Conservation (phyloP, 257 asterid genomes). For the Salvia splendens region DNA sequence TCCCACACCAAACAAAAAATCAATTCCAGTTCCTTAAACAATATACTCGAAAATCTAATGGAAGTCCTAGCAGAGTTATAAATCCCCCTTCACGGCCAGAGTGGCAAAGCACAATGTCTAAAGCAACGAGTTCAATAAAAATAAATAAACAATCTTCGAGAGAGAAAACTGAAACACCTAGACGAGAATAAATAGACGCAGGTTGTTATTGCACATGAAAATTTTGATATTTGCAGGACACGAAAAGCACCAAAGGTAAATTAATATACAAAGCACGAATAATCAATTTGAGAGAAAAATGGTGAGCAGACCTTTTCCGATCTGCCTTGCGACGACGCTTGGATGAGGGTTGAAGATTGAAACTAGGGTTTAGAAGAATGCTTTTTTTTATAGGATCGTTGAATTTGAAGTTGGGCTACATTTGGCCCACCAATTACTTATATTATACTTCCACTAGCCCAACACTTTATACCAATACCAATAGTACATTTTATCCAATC, state of each 20-base stretch:
- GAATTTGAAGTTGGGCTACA: not conserved
- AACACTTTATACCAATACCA: no score
- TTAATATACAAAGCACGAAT: not conserved
- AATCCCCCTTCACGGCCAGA: not conserved
- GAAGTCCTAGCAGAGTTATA: not conserved
- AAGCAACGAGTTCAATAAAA: not conserved
- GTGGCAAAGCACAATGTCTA: not conserved
- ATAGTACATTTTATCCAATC: no score
- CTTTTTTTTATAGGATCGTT: slow-evolving; percentile 28
- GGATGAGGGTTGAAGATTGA: slow-evolving; percentile 17
- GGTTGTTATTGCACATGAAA: not conserved
- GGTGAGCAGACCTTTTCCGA: slow-evolving; percentile 39
- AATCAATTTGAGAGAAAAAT: not conserved
- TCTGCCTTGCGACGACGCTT: slow-evolving; percentile 28
- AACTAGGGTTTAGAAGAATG: slow-evolving; percentile 49
- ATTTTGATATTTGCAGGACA: not conserved
- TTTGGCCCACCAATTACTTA: no score
- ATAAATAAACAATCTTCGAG: not conserved
- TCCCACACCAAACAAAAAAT: slow-evolving; percentile 9
- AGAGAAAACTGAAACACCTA: not conserved
- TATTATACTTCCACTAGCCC: no score
- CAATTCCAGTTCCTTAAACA: not conserved
- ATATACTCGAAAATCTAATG: slow-evolving; percentile 3
- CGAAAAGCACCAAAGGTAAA: not conserved
- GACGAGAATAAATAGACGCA: not conserved